A percentile compares a stretch with the other conserved stretches of the same genome.
Evolutionary conservation across 2,329 filamentous ascomycete species (phyloP).

Genomic region (Arthrinium phaeospermum): DNA sequence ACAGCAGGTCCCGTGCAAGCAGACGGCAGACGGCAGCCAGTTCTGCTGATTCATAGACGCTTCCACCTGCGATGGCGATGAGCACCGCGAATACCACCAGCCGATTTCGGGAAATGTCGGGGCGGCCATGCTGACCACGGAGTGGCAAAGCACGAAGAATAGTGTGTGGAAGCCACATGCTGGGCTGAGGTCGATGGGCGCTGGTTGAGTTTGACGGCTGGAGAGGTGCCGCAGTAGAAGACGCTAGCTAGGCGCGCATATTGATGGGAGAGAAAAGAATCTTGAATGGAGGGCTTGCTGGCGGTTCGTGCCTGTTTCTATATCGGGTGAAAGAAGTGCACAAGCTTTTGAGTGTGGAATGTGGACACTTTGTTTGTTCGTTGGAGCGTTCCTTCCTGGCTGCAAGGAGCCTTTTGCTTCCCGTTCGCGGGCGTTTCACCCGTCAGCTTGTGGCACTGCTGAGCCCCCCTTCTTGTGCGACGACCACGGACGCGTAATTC

Average conservation of each 20-base stretch:
- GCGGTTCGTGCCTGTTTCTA: not conserved
- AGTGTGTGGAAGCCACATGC: not conserved
- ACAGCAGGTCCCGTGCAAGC: slow-evolving; percentile 22
- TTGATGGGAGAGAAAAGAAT: not conserved
- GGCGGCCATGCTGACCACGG: not conserved
- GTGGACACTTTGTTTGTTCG: not conserved
- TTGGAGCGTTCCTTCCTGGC: not conserved
- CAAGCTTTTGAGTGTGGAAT: not conserved
- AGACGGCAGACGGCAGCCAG: slow-evolving; percentile 20
- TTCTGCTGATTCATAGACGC: slow-evolving; percentile 9
- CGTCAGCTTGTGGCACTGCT: slow-evolving; percentile 4
- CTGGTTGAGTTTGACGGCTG: not conserved
- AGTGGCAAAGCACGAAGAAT: not conserved
- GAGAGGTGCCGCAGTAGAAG: not conserved
- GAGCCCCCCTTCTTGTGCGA: not conserved
- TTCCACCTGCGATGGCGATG: slow-evolving; percentile 17
- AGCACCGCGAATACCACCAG: slow-evolving; percentile 18
- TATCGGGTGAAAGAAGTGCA: not conserved
- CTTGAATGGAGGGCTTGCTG: too few species aligned
- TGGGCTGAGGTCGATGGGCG: not conserved
- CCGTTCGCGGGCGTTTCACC: not conserved
- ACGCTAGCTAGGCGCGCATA: not conserved
- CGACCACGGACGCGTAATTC: not conserved
- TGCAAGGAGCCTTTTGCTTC: not conserved
- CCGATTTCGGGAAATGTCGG: not conserved